phyloP scores from a whole-genome alignment of 495 filamentous ascomycete genomes.

The Apodospora peruviana region DNA sequence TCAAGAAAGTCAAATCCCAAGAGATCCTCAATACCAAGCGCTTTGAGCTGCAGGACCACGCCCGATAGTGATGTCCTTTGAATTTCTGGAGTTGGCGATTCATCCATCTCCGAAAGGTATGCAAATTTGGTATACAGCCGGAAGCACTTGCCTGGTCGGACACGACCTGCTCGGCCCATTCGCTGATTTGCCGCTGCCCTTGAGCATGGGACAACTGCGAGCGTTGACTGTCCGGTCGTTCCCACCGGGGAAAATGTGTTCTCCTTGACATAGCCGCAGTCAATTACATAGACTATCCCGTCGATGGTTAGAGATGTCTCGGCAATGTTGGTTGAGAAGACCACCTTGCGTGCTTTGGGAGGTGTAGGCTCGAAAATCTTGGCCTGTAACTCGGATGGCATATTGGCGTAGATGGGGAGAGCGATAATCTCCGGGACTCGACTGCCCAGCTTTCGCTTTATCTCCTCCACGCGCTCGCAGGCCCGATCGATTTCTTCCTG shows the following conservation, averaged over 20 bases:
- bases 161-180: conserved; percentile 86
- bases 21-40: conserved; percentile 88
- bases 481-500: conserved; percentile 89
- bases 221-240: conserved; percentile 81
- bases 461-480: conserved; percentile 74
- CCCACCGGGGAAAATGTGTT: conserved; percentile 79
- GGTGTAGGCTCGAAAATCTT: conserved; percentile 92
- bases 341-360: conserved; percentile 72
- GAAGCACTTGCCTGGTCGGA: conserved; percentile 60
- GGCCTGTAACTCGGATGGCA: conserved; percentile 77
- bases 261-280: conserved; percentile 90
- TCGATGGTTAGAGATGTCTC: conserved; percentile 88
- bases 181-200: conserved; percentile 93
- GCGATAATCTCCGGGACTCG: conserved; percentile 83
- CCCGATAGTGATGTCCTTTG: conserved; percentile 83
- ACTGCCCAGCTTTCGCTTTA: conserved; percentile 71
- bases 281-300: conserved; percentile 87
- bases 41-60: conserved; percentile 81
- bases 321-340: conserved; percentile 85
- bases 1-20: conserved; percentile 97
- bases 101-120: conserved; percentile 90
- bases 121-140: conserved; percentile 67
- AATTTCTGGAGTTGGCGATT: conserved; percentile 90
- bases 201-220: conserved; percentile 88
- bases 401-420: conserved; percentile 83